A percentile compares a stretch with the other conserved stretches of the same genome.
Conservation (phyloP, 2,329 filamentous ascomycete species). For the Trichoderma cornu-damae region DNA sequence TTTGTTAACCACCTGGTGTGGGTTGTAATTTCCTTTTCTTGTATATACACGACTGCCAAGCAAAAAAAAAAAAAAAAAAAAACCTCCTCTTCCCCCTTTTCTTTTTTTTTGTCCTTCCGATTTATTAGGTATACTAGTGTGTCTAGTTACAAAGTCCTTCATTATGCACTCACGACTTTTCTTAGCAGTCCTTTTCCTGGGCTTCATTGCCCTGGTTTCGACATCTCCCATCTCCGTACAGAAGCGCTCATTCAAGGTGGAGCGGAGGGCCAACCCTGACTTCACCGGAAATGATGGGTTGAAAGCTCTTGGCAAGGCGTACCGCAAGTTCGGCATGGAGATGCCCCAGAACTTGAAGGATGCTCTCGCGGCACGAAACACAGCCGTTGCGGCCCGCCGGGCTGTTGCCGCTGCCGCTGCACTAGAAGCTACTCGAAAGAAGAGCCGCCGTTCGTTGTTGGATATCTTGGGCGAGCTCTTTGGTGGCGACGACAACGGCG, state of each 20-base stretch:
- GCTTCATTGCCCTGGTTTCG: conserved; percentile 44
- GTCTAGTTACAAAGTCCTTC: background rate
- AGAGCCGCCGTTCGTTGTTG: background rate
- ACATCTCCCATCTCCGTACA: conserved; percentile 39
- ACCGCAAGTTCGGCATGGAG: conserved; percentile 61
- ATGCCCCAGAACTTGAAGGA: conserved; percentile 41
- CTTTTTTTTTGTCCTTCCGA: background rate
- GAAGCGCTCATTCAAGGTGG: conserved; percentile 58
- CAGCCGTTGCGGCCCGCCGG: conserved; percentile 14
- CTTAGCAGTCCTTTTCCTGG: conserved; percentile 36
- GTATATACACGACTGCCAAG: background rate
- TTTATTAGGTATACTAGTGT: background rate
- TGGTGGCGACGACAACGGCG: conserved; percentile 4
- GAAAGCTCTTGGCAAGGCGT: conserved; percentile 58
- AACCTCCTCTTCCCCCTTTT: background rate
- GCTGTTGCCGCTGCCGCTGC: background rate
- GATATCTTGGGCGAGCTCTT: background rate
- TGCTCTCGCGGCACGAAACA: conserved; percentile 29
- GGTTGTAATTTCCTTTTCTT: conserved; percentile 7
- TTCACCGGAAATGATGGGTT: conserved; percentile 54
- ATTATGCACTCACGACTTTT: conserved; percentile 21
- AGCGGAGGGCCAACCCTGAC: conserved; percentile 50
- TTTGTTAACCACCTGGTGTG: conserved; percentile 17
- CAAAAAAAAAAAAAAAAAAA: background rate
- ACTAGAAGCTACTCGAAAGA: background rate